Evolutionary conservation across 1,284 basidiomycete species (phyloP).

Genomic region (Pascua sp.): DNA sequence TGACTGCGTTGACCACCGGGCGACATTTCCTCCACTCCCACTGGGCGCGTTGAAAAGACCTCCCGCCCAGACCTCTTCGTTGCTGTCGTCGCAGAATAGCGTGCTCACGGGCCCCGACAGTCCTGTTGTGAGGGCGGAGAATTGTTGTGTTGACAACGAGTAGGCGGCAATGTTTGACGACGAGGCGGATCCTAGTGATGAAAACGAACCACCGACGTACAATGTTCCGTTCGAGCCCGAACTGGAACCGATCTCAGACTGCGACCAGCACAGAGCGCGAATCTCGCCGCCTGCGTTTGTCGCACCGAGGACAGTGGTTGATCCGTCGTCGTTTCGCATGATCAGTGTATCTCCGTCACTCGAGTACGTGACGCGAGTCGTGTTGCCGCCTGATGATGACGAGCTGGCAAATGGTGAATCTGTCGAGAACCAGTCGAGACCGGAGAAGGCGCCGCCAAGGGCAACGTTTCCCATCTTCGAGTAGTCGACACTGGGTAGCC

Average conservation of each 20-base stretch:
- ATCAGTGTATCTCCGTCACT: conserved; percentile 39
- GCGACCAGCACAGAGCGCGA: conserved; percentile 38
- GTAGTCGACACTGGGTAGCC: conserved; percentile 79
- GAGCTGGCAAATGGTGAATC: conserved; percentile 33
- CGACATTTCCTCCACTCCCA: conserved; percentile 62
- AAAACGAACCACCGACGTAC: conserved; percentile 44
- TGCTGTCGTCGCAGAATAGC: conserved; percentile 73
- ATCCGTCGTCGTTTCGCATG: conserved; percentile 21
- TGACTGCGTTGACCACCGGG: conserved; percentile 67
- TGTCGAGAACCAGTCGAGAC: conserved; percentile 58
- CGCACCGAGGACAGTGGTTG: conserved; percentile 26
- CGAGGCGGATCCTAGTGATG: conserved; percentile 26
- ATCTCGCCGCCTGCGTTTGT: conserved; percentile 44
- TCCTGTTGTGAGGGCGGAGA: conserved; percentile 34
- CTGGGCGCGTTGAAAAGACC: conserved; percentile 63
- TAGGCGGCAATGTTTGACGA: conserved; percentile 38
- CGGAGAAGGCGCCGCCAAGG: conserved; percentile 78
- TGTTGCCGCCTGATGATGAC: conserved; percentile 19
- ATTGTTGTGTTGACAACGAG: conserved; percentile 22
- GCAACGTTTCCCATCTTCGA: conserved; percentile 85
- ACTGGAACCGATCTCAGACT: no score
- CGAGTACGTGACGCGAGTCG: conserved; percentile 25
- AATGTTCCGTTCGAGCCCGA: conserved; percentile 30
- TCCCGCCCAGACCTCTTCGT: conserved; percentile 75
- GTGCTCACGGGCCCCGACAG: conserved; percentile 66